phyloP scores from a whole-genome alignment of 805 yeast species.

The Nakazawaea peltata region DNA sequence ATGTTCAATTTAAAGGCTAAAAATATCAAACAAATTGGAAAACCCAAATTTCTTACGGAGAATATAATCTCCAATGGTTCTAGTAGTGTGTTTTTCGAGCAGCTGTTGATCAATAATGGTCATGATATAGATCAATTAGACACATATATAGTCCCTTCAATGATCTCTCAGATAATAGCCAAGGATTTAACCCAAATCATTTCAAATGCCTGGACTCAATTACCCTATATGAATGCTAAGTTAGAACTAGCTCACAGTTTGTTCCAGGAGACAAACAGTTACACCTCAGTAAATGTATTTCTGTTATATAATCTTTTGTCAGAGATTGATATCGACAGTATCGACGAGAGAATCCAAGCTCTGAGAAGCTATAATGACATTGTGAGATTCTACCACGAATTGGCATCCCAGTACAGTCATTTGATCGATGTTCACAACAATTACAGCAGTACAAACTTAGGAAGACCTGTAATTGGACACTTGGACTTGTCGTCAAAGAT shows the following conservation, averaged over 20 bases:
- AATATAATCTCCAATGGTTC: constrained; percentile 11
- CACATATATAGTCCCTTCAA: constrained; percentile 23
- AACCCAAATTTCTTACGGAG: constrained; percentile 23
- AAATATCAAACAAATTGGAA: constrained; percentile 21
- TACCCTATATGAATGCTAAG: constrained; percentile 24
- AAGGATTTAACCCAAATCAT: constrained; percentile 17
- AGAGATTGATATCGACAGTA: constrained; percentile 21
- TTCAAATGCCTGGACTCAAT: constrained; percentile 20
- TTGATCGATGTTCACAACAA: constrained; percentile 19
- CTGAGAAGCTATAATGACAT: constrained; percentile 14
- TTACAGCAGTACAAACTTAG: constrained; percentile 18
- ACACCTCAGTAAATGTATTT: constrained; percentile 30
- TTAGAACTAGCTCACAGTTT: constrained; percentile 26
- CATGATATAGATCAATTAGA: constrained; percentile 14
- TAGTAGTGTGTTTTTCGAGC: constrained; percentile 2
- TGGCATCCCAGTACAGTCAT: constrained; percentile 13
- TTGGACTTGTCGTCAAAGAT: constrained; percentile 12
- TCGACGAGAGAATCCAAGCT: constrained; percentile 16
- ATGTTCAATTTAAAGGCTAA: constrained; percentile 12
- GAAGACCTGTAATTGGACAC: constrained; percentile 17
- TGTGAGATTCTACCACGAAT: constrained; percentile 18
- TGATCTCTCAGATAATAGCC: constrained; percentile 22
- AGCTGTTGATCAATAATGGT: constrained; percentile 10
- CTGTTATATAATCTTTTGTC: constrained; percentile 28
- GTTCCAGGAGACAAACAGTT: constrained; percentile 29